Evolutionary conservation across 257 asterid genomes (phyloP), one percentile per base, ranked within the genome.

Genomic region (Ballota nigra): DNA sequence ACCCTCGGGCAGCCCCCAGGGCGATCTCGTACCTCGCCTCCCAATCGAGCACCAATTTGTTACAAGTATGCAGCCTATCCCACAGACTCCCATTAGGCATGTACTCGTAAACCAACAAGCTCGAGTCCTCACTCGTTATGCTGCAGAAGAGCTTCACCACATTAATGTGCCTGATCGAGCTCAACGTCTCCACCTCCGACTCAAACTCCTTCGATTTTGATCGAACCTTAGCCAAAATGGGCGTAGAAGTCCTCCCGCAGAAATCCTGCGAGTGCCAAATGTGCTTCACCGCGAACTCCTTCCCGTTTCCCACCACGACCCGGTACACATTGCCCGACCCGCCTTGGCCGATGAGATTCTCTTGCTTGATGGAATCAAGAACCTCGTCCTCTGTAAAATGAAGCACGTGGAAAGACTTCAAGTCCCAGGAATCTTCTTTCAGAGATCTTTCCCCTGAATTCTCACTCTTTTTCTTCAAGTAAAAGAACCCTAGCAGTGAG

Each of bases 61-160:
- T 83, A 49, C 82, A 77, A 1, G 74, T 61, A 61, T 94, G 98
- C 72, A 94, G 55, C 18, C 83, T 82, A 65, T 94, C 97, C 97
- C 97, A 94, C 13, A 94, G 61, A 65, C 97, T 91, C 23, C 98
- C 98, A 49, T 94, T 94, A 0, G 96, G 96, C 96, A 94, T 80
- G 63, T 87, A 94, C 79, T 94, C 98, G 38, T 94, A 94, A 2
- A 94, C 98, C 81, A 94, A 61, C 85, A 94, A 65, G 71, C 95
- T 94, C 0, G 98, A 94, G 56, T 87, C 96, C 75, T 91, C 97
- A 31, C 98, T 89, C 3, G 88, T 86, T 47, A 91, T 89, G 70
- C 97, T 86, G 69, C 97, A 89, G 22, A 75, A 91, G 51, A 94
- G 6, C 72, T 94, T 94, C 77, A 94, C 98, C 65, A 94, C 97